Evolutionary conservation across 2,329 filamentous ascomycete species (phyloP), one percentile per base, ranked within the genome.

Genomic region (Pseudogymnoascus sp.): DNA sequence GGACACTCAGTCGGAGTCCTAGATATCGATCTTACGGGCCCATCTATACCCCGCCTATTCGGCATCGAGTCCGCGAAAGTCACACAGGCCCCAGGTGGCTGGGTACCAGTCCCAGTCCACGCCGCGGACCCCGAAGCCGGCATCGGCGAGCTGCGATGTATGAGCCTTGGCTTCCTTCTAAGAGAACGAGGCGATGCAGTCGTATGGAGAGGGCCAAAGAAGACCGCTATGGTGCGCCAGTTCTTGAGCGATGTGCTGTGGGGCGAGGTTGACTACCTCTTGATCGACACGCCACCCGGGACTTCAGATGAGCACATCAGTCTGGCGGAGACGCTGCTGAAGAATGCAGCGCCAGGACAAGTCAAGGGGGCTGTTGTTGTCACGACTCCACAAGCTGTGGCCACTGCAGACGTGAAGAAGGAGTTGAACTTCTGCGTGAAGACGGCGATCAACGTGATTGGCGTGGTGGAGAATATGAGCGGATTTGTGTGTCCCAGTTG

Each of bases 241-340:
- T 99, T 99, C 72, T 80, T 99, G 28, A 89, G 90, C 1, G 92
- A 97, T 71, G 92, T 97, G 4, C 81, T 91, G 30, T 97, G 94
- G 94, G 83, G 85, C 61, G 83, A 87, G 23, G 84, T 91, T n/a
- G 93, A 97, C 73, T 97, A 91, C 72, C 81, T 99, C 0, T 83
- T 99, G 64, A 91, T 99, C 71, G 94, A 99, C 75, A 99, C 94
- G 2, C 94, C 94, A 11, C 94, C 94, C 0, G 94, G 94, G 2
- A 99, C 94, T 2, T 94, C 90, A 64, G 94, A 99, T 75, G 94
- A 99, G 76, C 94, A 97, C 73, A 97, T 99, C 58, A 94, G 92
- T 0, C 85, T 97, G 0, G 91, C 92, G 5, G 93, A 97, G 74
- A 94, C 90, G 19, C 81, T 96, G 0, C 79, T 93, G 63, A 80